phyloP scores from a whole-genome alignment of 2,329 filamentous ascomycete species.

The Botryotinia convoluta region DNA sequence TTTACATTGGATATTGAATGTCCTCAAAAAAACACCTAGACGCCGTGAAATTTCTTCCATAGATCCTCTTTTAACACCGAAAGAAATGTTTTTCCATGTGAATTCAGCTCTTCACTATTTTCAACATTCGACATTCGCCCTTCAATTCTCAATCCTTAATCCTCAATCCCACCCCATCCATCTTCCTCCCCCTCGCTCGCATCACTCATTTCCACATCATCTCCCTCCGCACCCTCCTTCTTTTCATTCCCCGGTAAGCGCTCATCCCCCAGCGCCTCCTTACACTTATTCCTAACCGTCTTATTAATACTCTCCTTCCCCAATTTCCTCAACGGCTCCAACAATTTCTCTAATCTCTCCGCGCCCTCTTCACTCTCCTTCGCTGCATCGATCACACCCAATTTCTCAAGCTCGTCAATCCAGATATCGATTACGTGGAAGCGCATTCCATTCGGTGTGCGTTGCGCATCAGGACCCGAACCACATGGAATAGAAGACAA shows the following conservation, averaged over 20 bases:
- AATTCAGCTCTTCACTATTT: neutral
- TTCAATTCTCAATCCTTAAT: constrained; percentile 32
- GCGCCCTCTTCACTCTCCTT: constrained; percentile 38
- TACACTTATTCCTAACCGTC: constrained; percentile 66
- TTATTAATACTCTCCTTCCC: constrained; percentile 61
- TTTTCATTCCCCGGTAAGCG: constrained; percentile 63
- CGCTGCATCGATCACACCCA: constrained; percentile 50
- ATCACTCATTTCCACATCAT: constrained; percentile 33
- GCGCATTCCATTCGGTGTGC: constrained; percentile 76
- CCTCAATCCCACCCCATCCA: constrained; percentile 39
- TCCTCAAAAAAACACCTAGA: constrained; percentile 21
- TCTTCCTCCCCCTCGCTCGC: neutral
- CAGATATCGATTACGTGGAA: constrained; percentile 89
- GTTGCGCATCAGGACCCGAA: constrained; percentile 20
- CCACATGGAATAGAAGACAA: constrained; percentile 44
- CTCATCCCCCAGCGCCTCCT: constrained; percentile 70
- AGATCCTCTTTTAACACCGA: constrained; percentile 6
- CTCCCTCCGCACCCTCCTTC: neutral
- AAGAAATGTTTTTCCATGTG: neutral
- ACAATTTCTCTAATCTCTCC: constrained; percentile 41
- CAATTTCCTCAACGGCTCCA: constrained; percentile 46
- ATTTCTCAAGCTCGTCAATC: constrained; percentile 82
- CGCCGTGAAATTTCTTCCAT: constrained; percentile 9
- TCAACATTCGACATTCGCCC: constrained; percentile 27
- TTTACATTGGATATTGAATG: constrained; percentile 8